phyloP scores from a whole-genome alignment of 2,329 filamentous ascomycete genomes.

The Fusarium coffeatum region DNA sequence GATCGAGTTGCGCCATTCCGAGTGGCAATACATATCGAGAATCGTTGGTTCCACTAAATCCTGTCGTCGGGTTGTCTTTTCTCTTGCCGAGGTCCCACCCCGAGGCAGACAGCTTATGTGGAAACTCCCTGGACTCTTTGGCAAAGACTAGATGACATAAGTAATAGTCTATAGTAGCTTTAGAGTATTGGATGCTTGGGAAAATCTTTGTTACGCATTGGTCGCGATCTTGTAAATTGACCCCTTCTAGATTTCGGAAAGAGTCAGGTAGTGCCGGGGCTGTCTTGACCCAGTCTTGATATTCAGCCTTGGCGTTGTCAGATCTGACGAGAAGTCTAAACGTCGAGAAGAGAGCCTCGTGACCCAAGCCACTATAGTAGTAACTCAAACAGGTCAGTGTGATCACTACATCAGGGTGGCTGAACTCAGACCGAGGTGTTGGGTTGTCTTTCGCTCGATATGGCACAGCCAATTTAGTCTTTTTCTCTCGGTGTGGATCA shows the following conservation, averaged over 20 bases:
- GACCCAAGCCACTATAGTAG: constrained; percentile 66
- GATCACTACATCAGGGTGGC: constrained; percentile 70
- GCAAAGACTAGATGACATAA: constrained; percentile 69
- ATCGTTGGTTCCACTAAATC: constrained; percentile 79
- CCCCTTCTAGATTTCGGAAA: constrained; percentile 57
- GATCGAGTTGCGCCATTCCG: constrained; percentile 65
- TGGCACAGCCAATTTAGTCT: constrained; percentile 65
- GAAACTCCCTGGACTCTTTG: constrained; percentile 71
- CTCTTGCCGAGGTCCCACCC: constrained; percentile 72
- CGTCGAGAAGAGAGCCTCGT: constrained; percentile 60
- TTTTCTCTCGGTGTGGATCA: constrained; percentile 54
- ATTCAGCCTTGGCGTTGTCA: constrained; percentile 65
- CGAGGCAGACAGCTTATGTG: constrained; percentile 70
- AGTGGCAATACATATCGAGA: constrained; percentile 68
- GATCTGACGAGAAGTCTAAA: constrained; percentile 62
- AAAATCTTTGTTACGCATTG: constrained; percentile 65
- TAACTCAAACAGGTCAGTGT: constrained; percentile 66
- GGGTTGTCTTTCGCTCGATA: constrained; percentile 70
- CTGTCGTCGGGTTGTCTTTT: constrained; percentile 65
- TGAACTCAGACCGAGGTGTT: constrained; percentile 67
- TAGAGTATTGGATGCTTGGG: constrained; percentile 62
- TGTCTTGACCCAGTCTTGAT: constrained; percentile 58
- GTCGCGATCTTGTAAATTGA: constrained; percentile 68
- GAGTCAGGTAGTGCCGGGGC: constrained; percentile 48
- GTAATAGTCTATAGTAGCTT: constrained; percentile 71